A percentile compares a stretch with the other conserved stretches of the same genome.
Evolutionary conservation across 345 rosid species (phyloP).

Genomic region (Brassica napus): Da-Ae NC_063450.1:43624001-43624500

Average conservation of each 20-base stretch:
- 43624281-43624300: no score
- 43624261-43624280: neutral
- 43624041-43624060: slow-evolving; percentile 52
- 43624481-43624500: neutral
- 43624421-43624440: neutral
- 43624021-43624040: slow-evolving; percentile 50
- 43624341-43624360: neutral
- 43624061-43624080: slow-evolving; percentile 74
- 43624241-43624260: neutral
- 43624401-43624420: neutral
- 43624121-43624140: slow-evolving; percentile 70
- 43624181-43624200: slow-evolving; percentile 26
- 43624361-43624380: neutral
- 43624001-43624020: slow-evolving; percentile 63
- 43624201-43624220: slow-evolving; percentile 49
- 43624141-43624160: slow-evolving; percentile 72
- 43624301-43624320: no score
- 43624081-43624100: slow-evolving; percentile 65
- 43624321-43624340: neutral
- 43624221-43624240: slow-evolving; percentile 40
- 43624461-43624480: neutral
- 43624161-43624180: slow-evolving; percentile 52
- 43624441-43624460: neutral
- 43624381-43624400: no score
- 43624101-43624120: slow-evolving; percentile 81